Conservation (phyloP, 768 basidiomycete genomes). For the Favolaschia claudopus region DNA sequence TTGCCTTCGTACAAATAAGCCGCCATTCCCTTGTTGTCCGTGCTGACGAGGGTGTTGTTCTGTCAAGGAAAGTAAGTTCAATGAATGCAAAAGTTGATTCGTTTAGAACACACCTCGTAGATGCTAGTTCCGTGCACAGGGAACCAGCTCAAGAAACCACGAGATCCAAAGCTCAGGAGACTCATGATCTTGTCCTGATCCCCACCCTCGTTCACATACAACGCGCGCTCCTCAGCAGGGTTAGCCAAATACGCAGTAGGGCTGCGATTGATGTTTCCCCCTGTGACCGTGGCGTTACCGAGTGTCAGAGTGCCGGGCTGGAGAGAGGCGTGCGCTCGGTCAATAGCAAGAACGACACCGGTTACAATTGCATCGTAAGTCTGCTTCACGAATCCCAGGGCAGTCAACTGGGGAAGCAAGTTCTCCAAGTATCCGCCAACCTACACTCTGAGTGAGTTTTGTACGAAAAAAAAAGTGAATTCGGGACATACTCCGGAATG, state of each 20-base stretch:
- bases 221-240: conserved; percentile 70
- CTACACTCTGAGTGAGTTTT: conserved; percentile 53
- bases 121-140: conserved; percentile 83
- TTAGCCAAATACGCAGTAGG: conserved; percentile 82
- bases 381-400: conserved; percentile 75
- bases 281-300: conserved; percentile 73
- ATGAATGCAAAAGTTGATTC: background rate
- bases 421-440: conserved; percentile 84
- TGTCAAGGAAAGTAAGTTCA: conserved; percentile 32
- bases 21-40: conserved; percentile 89
- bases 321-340: conserved; percentile 69
- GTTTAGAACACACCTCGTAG: conserved; percentile 60
- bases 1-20: conserved; percentile 79
- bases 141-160: conserved; percentile 78
- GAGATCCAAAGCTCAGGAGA: conserved; percentile 69
- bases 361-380: conserved; percentile 76
- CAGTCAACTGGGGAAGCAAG: conserved; percentile 77
- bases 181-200: conserved; percentile 82
- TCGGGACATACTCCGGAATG: conserved; percentile 5
- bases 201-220: conserved; percentile 54
- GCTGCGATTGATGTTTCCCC: conserved; percentile 77
- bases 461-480: background rate
- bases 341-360: conserved; percentile 74
- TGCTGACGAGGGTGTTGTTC: conserved; percentile 85
- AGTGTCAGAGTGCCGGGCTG: conserved; percentile 64